Percentiles rank a stretch among this genome's conserved stretches.
Evolutionary conservation across 352 stramenopile species (phyloP).

Genomic region (Phytopythium montanum): DNA sequence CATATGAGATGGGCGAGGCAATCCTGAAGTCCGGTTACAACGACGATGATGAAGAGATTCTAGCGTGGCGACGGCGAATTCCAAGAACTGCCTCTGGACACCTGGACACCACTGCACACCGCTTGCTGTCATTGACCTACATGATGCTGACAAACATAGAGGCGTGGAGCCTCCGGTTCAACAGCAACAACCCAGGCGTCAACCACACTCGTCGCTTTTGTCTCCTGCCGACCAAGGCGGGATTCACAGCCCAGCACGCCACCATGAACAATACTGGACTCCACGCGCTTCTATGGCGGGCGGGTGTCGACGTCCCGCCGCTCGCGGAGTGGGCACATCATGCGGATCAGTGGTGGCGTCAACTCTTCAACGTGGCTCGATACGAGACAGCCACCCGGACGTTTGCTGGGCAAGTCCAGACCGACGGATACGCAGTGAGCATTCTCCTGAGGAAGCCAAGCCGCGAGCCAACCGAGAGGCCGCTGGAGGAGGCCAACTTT

Average conservation of each 20-base stretch:
- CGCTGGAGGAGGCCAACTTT: not conserved
- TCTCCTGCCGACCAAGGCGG: conserved; percentile 10
- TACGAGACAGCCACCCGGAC: not conserved
- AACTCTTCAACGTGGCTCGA: conserved; percentile 9
- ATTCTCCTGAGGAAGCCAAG: conserved; percentile 16
- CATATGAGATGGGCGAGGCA: conserved; percentile 4
- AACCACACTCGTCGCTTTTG: conserved; percentile 3
- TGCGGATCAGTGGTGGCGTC: not conserved
- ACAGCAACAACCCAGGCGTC: not conserved
- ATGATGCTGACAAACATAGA: not conserved
- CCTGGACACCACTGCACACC: not conserved
- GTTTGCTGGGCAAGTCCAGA: not conserved
- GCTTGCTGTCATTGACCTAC: not conserved
- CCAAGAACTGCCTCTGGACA: not conserved
- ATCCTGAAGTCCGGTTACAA: conserved; percentile 8
- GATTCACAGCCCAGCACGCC: conserved; percentile 12
- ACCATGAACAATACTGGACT: conserved; percentile 11
- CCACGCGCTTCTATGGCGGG: not conserved
- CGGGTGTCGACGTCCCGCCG: not conserved
- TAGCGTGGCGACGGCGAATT: not conserved
- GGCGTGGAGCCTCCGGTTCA: not conserved
- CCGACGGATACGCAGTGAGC: conserved; percentile 9
- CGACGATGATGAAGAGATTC: not conserved
- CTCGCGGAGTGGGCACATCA: not conserved
- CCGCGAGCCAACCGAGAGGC: not conserved